Evolutionary conservation across 768 basidiomycete species (phyloP).

Genomic region (Mycena leptocephala): DNA sequence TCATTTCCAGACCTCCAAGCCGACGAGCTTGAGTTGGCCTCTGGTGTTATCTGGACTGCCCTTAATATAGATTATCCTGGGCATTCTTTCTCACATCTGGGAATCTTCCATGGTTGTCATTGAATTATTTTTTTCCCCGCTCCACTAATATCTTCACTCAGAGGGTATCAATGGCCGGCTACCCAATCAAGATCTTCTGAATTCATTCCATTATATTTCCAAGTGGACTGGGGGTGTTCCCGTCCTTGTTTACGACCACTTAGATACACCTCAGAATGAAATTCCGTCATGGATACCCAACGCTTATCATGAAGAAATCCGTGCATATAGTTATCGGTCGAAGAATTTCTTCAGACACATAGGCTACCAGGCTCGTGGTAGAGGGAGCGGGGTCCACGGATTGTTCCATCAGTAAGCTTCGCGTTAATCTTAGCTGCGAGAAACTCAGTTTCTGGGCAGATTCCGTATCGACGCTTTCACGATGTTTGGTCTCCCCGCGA

Average conservation of each 20-base stretch:
- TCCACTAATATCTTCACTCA: slow-evolving; percentile 49
- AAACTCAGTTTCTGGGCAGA: slow-evolving; percentile 55
- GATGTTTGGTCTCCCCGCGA: slow-evolving; percentile 88
- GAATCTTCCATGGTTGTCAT: slow-evolving; percentile 90
- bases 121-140: not conserved
- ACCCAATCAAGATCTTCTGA: slow-evolving; percentile 96
- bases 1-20: slow-evolving; percentile 71
- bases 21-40: slow-evolving; percentile 74
- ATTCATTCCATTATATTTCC: slow-evolving; percentile 83
- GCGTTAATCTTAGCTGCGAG: not conserved
- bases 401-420: slow-evolving; percentile 84
- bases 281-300: slow-evolving; percentile 66
- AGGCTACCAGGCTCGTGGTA: slow-evolving; percentile 83
- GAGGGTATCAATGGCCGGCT: slow-evolving; percentile 96
- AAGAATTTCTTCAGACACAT: slow-evolving; percentile 82
- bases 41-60: slow-evolving; percentile 97
- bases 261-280: slow-evolving; percentile 58
- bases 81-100: slow-evolving; percentile 96
- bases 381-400: slow-evolving; percentile 91
- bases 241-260: slow-evolving; percentile 85
- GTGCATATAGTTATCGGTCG: slow-evolving; percentile 71
- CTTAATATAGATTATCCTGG: slow-evolving; percentile 96
- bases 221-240: slow-evolving; percentile 84
- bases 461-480: slow-evolving; percentile 97
- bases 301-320: slow-evolving; percentile 61